Conservation (phyloP, 2,329 filamentous ascomycete genomes). For the Tricladium varicosporioides region DNA sequence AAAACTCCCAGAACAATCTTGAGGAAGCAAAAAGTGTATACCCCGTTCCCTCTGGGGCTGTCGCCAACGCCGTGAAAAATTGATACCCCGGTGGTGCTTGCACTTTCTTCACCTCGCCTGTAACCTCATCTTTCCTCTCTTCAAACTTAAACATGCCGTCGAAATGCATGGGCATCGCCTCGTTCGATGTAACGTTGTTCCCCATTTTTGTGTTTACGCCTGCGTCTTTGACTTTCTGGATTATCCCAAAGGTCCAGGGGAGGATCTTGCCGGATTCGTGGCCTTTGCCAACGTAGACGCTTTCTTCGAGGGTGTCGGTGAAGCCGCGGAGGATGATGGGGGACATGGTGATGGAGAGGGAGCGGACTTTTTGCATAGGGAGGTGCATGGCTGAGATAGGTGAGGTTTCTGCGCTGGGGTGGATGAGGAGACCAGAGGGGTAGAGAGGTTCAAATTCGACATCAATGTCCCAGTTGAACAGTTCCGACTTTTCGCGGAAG, state of each 20-base stretch:
- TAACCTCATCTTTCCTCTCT: background rate
- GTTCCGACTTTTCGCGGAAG: slow-evolving; percentile 1
- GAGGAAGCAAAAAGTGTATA: slow-evolving; percentile 55
- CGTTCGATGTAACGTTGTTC: slow-evolving; percentile 53
- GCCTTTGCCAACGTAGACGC: slow-evolving; percentile 44
- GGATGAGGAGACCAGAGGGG: background rate
- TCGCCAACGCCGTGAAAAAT: slow-evolving; percentile 47
- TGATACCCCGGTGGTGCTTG: slow-evolving; percentile 33
- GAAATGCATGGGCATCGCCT: slow-evolving; percentile 57
- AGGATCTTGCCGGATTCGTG: slow-evolving; percentile 46
- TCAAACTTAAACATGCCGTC: slow-evolving; percentile 52
- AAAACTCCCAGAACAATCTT: slow-evolving; percentile 46
- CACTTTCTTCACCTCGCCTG: background rate
- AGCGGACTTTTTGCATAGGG: slow-evolving; percentile 42
- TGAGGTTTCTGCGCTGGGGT: background rate
- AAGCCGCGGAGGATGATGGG: slow-evolving; percentile 54
- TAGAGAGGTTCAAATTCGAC: slow-evolving; percentile 1
- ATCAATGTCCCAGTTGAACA: background rate
- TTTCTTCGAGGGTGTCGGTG: background rate
- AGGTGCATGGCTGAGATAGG: background rate
- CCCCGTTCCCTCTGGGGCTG: slow-evolving; percentile 49
- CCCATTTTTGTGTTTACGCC: slow-evolving; percentile 42
- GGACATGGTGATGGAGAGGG: slow-evolving; percentile 48
- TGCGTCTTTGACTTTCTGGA: slow-evolving; percentile 50
- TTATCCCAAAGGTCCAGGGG: slow-evolving; percentile 52